These are phyloP conservation scores for Pichia sp. DNA, from an alignment of 1,139 yeast species.

Conservation along the genomic window DNA sequence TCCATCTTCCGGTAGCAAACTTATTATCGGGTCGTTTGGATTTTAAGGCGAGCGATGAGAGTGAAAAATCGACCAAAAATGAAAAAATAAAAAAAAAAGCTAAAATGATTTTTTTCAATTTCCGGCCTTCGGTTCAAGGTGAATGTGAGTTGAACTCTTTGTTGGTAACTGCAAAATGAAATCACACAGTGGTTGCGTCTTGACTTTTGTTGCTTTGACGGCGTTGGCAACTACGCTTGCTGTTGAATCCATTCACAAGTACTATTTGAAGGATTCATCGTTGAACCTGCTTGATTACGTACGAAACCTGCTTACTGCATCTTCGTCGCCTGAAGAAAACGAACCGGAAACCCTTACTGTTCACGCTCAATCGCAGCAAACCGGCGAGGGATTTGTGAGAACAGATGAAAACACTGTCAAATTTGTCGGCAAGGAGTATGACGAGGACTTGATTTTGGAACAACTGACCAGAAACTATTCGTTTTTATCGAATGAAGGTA, in stretches of 20 bases:
- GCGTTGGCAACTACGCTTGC: constrained; percentile 9
- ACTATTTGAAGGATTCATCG: constrained; percentile 4
- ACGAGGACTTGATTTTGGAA: constrained; percentile 75
- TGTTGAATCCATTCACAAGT: constrained; percentile 11
- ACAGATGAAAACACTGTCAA: constrained; percentile 12
- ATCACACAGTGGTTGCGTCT: neutral
- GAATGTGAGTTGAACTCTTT: no score
- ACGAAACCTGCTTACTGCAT: constrained; percentile 2
- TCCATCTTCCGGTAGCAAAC: neutral
- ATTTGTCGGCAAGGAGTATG: constrained; percentile 25
- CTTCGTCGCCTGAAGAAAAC: neutral
- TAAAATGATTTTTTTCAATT: no score
- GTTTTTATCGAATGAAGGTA: constrained; percentile 79
- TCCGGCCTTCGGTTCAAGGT: no score
- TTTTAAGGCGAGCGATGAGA: neutral
- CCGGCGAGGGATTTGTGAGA: constrained; percentile 1
- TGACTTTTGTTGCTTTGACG: constrained; percentile 5
- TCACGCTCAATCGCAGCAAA: neutral
- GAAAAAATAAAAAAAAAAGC: no score
- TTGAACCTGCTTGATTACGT: constrained; percentile 8
- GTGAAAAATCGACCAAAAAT: no score
- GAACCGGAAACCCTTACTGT: neutral
- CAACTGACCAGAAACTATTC: constrained; percentile 92
- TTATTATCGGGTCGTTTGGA: constrained; percentile 12
- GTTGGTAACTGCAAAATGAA: constrained; percentile 1